phyloP scores from a whole-genome alignment of 768 basidiomycete genomes.

The Phallus indusiatus region DNA sequence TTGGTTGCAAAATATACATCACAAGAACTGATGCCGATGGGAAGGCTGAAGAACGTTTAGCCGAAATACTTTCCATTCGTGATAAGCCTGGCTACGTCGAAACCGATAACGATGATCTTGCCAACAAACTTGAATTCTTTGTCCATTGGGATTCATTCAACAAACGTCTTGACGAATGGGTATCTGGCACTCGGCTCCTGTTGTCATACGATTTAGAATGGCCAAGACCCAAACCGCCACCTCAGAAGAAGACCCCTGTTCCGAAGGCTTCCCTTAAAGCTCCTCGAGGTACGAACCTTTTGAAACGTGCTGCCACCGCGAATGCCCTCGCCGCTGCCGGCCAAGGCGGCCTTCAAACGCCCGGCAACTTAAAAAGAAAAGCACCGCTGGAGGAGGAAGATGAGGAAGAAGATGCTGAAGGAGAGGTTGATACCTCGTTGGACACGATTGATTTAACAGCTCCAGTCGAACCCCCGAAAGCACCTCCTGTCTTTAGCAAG shows the following conservation, averaged over 20 bases:
- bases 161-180: constrained; percentile 98
- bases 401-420: constrained; percentile 58
- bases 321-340: constrained; percentile 50
- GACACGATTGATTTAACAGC: constrained; percentile 44
- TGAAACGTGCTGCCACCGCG: constrained; percentile 58
- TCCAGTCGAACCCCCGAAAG: constrained; percentile 40
- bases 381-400: constrained; percentile 50
- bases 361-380: constrained; percentile 62
- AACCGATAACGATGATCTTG: constrained; percentile 33
- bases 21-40: constrained; percentile 69
- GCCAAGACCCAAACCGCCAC: constrained; percentile 77
- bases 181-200: constrained; percentile 78
- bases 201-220: constrained; percentile 84
- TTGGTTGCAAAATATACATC: constrained; percentile 95
- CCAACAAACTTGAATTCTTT: constrained; percentile 88
- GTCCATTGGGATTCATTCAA: constrained; percentile 99
- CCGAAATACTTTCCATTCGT: constrained; percentile 92
- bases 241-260: constrained; percentile 37
- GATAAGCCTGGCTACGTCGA: constrained; percentile 68
- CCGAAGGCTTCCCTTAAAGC: constrained; percentile 50
- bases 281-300: constrained; percentile 30
- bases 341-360: constrained; percentile 41
- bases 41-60: constrained; percentile 78
- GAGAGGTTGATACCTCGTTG: constrained; percentile 43
- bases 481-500: constrained; percentile 75